Percentiles rank a stretch among this genome's conserved stretches.
Evolutionary conservation across 139 green algal genomes (phyloP).

Genomic region (Auxenochlorella protothecoides): DNA sequence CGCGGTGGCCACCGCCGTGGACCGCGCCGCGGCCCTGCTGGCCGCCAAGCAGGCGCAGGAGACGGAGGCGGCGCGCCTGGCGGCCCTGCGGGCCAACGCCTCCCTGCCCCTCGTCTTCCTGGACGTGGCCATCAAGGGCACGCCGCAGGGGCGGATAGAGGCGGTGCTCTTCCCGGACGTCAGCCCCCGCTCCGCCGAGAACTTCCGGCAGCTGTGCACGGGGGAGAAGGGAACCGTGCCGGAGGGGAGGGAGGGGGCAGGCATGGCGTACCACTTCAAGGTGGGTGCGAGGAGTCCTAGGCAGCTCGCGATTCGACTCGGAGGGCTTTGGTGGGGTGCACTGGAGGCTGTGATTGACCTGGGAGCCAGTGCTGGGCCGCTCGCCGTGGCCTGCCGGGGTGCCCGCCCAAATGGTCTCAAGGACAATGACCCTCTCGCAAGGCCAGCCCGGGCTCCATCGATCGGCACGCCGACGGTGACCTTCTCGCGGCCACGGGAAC

Average conservation of each 20-base stretch:
- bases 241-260: conserved; percentile 33
- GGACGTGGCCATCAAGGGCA: conserved; percentile 28
- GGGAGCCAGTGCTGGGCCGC: too few species aligned
- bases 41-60: conserved; percentile 1
- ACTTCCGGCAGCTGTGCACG: conserved; percentile 47
- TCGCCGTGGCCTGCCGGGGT: too few species aligned
- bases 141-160: conserved; percentile 23
- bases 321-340: too few species aligned
- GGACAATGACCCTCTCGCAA: too few species aligned
- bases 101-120: conserved; percentile 31
- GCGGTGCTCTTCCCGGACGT: conserved; percentile 32
- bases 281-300: background rate
- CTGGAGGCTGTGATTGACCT: too few species aligned
- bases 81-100: conserved; percentile 3
- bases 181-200: conserved; percentile 35
- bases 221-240: conserved; percentile 48
- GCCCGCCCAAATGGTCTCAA: too few species aligned
- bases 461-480: too few species aligned
- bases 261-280: conserved; percentile 43
- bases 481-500: too few species aligned
- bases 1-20: conserved; percentile 13
- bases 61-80: conserved; percentile 1
- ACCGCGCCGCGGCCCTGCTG: conserved; percentile 11
- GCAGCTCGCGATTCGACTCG: too few species aligned
- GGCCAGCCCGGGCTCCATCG: too few species aligned